These are phyloP conservation scores for Mycena alexandri DNA, from an alignment of 768 basidiomycete genomes.

Conservation along the genomic window DNA sequence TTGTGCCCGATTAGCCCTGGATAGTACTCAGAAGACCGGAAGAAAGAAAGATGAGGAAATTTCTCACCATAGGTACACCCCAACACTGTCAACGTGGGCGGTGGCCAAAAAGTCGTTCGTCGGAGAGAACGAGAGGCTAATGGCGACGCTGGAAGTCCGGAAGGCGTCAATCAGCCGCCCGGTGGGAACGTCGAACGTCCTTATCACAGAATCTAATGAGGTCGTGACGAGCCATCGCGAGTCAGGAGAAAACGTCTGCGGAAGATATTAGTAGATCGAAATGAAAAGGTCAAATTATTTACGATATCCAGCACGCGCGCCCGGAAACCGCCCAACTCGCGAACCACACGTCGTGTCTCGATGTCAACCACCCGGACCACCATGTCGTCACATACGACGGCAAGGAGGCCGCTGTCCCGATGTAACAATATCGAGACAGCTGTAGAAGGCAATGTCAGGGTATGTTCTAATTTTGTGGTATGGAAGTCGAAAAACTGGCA, in stretches of 20 bases:
- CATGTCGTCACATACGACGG: slow-evolving; percentile 88
- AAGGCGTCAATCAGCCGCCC: slow-evolving; percentile 94
- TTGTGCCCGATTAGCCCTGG: slow-evolving; percentile 95
- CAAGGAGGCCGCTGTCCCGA: slow-evolving; percentile 87
- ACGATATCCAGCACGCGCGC: slow-evolving; percentile 93
- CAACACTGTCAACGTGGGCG: slow-evolving; percentile 93
- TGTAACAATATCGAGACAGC: slow-evolving; percentile 82
- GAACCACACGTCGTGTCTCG: slow-evolving; percentile 88
- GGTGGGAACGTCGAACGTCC: slow-evolving; percentile 96
- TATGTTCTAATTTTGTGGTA: slow-evolving; percentile 78
- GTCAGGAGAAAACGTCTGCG: slow-evolving; percentile 93
- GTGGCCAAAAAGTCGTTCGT: slow-evolving; percentile 97
- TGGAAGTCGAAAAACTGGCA: slow-evolving; percentile 97
- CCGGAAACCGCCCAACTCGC: slow-evolving; percentile 88
- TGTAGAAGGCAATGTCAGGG: slow-evolving; percentile 75
- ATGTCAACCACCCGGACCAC: slow-evolving; percentile 89
- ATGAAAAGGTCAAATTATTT: slow-evolving; percentile 42
- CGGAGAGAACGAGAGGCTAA: slow-evolving; percentile 93
- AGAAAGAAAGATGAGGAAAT: not conserved
- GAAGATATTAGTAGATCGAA: slow-evolving; percentile 9
- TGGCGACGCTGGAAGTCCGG: slow-evolving; percentile 87
- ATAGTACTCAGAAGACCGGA: slow-evolving; percentile 21
- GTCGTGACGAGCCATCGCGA: slow-evolving; percentile 93
- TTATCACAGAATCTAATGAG: slow-evolving; percentile 91
- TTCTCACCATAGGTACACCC: slow-evolving; percentile 90